phyloP scores from a whole-genome alignment of 2,329 filamentous ascomycete genomes.

The Fusarium dlaminii region DNA sequence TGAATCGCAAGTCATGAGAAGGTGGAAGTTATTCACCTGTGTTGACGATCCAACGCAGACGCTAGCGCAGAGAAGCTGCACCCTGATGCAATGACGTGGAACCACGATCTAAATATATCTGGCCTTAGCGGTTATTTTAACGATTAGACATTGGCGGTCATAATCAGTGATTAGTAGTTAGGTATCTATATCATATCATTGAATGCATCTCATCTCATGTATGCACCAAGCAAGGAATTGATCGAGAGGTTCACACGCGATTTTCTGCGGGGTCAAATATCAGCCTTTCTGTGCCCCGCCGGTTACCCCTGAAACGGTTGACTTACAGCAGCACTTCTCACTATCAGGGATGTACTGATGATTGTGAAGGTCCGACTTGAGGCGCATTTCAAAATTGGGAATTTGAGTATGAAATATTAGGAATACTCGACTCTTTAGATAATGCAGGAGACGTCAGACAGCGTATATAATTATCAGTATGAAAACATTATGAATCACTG shows the following conservation, averaged over 20 bases:
- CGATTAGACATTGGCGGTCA: neutral
- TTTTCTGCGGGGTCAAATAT: constrained; percentile 17
- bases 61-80: constrained; percentile 4
- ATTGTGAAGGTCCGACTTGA: neutral
- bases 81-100: constrained; percentile 4
- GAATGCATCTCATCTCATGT: neutral
- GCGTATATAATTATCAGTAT: neutral
- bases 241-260: constrained; percentile 16
- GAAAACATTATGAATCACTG: neutral
- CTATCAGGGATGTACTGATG: neutral
- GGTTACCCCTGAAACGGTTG: constrained; percentile 7
- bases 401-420: neutral
- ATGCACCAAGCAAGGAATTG: constrained; percentile 2
- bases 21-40: constrained; percentile 14
- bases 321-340: constrained; percentile 13
- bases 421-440: neutral
- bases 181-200: constrained; percentile 5
- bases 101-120: neutral
- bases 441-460: neutral
- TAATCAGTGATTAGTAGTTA: neutral
- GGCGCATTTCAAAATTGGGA: neutral
- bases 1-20: constrained; percentile 12
- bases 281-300: neutral
- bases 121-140: neutral
- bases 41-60: neutral